Percentiles rank a stretch among this genome's conserved stretches.
These are phyloP conservation scores for Sclerotinia subarctica DNA, from an alignment of 2,329 filamentous ascomycete species.

Conservation along the genomic window DNA sequence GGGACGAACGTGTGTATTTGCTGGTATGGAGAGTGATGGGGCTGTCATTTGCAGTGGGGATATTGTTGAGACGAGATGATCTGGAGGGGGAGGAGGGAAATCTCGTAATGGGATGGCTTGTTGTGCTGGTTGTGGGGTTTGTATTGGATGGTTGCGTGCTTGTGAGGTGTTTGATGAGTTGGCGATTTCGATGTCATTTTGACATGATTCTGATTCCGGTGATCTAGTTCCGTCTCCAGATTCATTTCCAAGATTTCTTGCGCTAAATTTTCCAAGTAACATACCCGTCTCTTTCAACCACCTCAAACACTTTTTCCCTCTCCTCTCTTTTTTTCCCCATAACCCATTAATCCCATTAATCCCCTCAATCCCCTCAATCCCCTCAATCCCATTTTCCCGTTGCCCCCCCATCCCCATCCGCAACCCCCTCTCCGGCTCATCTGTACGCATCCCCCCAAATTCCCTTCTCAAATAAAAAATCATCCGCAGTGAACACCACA, in stretches of 20 bases:
- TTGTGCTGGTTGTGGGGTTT: neutral
- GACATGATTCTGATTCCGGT: no score
- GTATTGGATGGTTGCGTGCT: neutral
- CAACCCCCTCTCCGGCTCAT: neutral
- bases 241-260: neutral
- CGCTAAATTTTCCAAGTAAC: neutral
- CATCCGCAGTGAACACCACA: neutral
- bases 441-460: neutral
- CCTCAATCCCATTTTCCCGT: no score
- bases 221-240: neutral
- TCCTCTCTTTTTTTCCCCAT: neutral
- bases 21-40: neutral
- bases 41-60: no score
- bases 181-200: no score
- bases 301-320: neutral
- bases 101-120: neutral
- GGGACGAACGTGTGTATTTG: no score
- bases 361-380: neutral
- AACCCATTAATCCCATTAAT: neutral
- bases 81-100: neutral
- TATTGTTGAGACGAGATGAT: neutral
- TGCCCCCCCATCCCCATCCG: no score
- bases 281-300: neutral
- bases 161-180: no score
- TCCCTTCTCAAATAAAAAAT: neutral